A percentile compares a stretch with the other conserved stretches of the same genome.
phyloP scores from a whole-genome alignment of 1,284 basidiomycete species.

The Malassezia slooffiae region DNA sequence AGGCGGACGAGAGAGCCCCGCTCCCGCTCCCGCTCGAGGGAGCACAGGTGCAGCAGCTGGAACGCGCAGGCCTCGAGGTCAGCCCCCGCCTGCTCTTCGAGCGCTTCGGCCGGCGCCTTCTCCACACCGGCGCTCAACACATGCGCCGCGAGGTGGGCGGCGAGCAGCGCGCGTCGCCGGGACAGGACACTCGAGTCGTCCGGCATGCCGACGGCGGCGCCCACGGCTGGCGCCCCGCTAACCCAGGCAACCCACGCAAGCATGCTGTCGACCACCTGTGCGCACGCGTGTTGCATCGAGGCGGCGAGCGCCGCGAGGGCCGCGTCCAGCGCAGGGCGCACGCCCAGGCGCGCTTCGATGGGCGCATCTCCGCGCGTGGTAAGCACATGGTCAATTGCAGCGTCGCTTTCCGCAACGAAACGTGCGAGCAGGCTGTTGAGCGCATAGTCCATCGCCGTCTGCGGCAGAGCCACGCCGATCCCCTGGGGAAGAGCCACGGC shows the following conservation, averaged over 20 bases:
- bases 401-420: no score
- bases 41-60: slow-evolving; percentile 33
- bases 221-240: slow-evolving; percentile 18
- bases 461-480: no score
- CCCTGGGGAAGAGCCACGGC: no score
- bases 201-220: slow-evolving; percentile 17
- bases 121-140: slow-evolving; percentile 22
- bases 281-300: slow-evolving; percentile 70
- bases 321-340: slow-evolving; percentile 69
- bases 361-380: no score
- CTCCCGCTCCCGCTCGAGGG: slow-evolving; percentile 28
- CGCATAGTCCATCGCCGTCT: no score
- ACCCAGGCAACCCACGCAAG: slow-evolving; percentile 70
- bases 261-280: slow-evolving; percentile 73
- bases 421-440: no score
- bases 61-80: no score
- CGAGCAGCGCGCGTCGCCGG: slow-evolving; percentile 25
- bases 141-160: slow-evolving; percentile 23
- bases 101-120: slow-evolving; percentile 12
- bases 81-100: no score
- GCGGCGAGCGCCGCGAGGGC: slow-evolving; percentile 70
- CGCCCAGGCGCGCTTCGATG: slow-evolving; percentile 29
- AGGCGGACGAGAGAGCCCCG: slow-evolving; percentile 16
- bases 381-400: no score
- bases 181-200: no score